These are phyloP conservation scores for Lepiota brunneoincarnata DNA, from an alignment of 768 basidiomycete species.

Conservation along the genomic window DNA sequence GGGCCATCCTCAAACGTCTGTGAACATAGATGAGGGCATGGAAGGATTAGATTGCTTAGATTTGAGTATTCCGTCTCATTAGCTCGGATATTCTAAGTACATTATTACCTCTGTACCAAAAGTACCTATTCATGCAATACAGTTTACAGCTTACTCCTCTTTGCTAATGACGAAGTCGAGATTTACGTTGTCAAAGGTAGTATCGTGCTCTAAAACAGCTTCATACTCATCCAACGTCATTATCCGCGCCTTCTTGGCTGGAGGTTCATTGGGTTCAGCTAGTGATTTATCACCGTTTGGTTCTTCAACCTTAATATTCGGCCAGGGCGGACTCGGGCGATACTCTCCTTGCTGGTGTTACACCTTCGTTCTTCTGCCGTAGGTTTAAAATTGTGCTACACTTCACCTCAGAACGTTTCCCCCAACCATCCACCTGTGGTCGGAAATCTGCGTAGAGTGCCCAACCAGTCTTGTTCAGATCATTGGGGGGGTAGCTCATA, in stretches of 20 bases:
- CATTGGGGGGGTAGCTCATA: conserved; percentile 51
- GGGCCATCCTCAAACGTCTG: conserved; percentile 84
- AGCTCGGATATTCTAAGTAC: not conserved
- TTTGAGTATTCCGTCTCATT: conserved; percentile 1
- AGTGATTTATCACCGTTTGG: conserved; percentile 9
- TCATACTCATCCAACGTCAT: conserved; percentile 54
- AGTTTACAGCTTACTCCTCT: not conserved
- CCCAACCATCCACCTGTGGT: conserved; percentile 82
- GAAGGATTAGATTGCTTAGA: conserved; percentile 19
- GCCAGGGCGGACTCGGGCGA: not conserved
- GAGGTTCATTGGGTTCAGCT: conserved; percentile 21
- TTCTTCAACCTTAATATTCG: not conserved
- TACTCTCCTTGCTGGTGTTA: not conserved
- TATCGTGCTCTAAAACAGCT: conserved; percentile 43
- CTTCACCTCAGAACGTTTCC: conserved; percentile 70
- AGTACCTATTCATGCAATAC: conserved; percentile 15
- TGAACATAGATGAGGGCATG: conserved; percentile 23
- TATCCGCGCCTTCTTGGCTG: conserved; percentile 38
- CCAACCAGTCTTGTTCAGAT: conserved; percentile 69
- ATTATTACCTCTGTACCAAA: conserved; percentile 14
- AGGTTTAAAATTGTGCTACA: conserved; percentile 68
- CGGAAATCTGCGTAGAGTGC: conserved; percentile 85
- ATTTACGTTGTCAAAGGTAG: conserved; percentile 43
- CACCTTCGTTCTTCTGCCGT: not conserved
- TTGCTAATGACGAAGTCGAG: conserved; percentile 25